phyloP scores from a whole-genome alignment of 805 yeast genomes.

The Cyberlindnera euphorbiae region DNA sequence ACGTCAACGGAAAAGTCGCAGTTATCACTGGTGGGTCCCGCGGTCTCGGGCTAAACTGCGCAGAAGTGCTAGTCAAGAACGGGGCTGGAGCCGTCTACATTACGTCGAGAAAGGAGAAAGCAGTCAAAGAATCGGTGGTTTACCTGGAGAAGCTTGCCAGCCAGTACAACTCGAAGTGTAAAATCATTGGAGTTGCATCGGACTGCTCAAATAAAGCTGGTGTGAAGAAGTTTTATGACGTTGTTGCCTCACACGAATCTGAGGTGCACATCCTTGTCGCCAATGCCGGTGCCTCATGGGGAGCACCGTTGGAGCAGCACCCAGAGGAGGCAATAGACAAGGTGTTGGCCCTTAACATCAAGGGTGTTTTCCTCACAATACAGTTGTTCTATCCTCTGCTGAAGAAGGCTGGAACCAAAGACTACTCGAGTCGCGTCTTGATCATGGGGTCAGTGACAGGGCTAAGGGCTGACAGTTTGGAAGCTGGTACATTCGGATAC shows the following conservation, averaged over 20 bases:
- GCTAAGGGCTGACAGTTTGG: slow-evolving; percentile 29
- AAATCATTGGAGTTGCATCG: slow-evolving; percentile 47
- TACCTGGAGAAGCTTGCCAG: slow-evolving; percentile 28
- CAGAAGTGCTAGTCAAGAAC: slow-evolving; percentile 54
- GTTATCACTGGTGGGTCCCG: slow-evolving; percentile 72
- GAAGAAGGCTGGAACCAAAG: slow-evolving; percentile 43
- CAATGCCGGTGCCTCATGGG: slow-evolving; percentile 82
- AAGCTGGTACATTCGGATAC: slow-evolving; percentile 57
- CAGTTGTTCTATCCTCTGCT: slow-evolving; percentile 58
- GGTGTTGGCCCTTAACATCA: slow-evolving; percentile 57
- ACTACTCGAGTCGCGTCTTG: slow-evolving; percentile 60
- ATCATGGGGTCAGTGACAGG: slow-evolving; percentile 68
- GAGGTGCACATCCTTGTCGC: slow-evolving; percentile 62
- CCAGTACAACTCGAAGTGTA: slow-evolving; percentile 25
- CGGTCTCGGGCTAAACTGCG: slow-evolving; percentile 67
- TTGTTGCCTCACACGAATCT: slow-evolving; percentile 34
- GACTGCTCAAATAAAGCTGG: slow-evolving; percentile 51
- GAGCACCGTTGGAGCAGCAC: slow-evolving; percentile 56
- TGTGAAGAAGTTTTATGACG: slow-evolving; percentile 37
- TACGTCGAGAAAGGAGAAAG: slow-evolving; percentile 58
- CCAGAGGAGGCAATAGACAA: slow-evolving; percentile 58
- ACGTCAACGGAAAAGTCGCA: slow-evolving; percentile 57
- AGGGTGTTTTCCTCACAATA: slow-evolving; percentile 63
- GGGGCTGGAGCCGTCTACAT: slow-evolving; percentile 62
- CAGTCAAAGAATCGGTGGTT: slow-evolving; percentile 52